A percentile compares a stretch with the other conserved stretches of the same genome.
Evolutionary conservation across 129 eudicot species (phyloP).

Genomic region (Flaveria sonorensis): DNA sequence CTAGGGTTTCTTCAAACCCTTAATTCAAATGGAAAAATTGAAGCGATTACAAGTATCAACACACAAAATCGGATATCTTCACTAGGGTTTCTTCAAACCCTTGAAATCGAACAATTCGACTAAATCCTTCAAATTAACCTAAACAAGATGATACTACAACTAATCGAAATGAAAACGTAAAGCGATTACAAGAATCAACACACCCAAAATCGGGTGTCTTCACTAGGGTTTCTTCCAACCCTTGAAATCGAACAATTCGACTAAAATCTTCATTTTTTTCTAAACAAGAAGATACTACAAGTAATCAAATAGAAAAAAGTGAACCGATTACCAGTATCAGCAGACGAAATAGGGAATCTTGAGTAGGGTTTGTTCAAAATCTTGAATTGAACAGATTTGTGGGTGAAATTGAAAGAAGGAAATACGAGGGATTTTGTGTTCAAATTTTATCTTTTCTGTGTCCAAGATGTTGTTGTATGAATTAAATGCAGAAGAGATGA

Average conservation of each 20-base stretch:
- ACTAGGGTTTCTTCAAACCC: neutral
- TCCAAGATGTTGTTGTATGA: conserved; percentile 3
- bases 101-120: neutral
- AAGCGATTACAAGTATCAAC: conserved; percentile 21
- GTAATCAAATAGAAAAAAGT: neutral
- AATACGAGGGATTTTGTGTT: neutral
- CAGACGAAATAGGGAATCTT: conserved; percentile 18
- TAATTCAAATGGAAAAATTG: neutral
- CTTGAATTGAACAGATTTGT: neutral
- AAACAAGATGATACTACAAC: neutral
- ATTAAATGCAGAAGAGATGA: neutral
- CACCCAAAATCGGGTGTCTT: conserved; percentile 13
- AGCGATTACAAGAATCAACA: conserved; percentile 23
- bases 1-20: neutral
- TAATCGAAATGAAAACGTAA: neutral
- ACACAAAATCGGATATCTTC: conserved; percentile 5
- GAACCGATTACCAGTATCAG: conserved; percentile 26
- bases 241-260: neutral
- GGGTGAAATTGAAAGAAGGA: conserved; percentile 22
- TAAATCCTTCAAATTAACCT: neutral
- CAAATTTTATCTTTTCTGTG: neutral
- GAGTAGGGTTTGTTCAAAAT: neutral
- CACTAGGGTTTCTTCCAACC: neutral
- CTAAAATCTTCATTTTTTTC: neutral
- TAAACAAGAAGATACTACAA: neutral